A percentile compares a stretch with the other conserved stretches of the same genome.
Conservation (phyloP, 2,329 filamentous ascomycete species). For the Stenocarpella maydis region DNA sequence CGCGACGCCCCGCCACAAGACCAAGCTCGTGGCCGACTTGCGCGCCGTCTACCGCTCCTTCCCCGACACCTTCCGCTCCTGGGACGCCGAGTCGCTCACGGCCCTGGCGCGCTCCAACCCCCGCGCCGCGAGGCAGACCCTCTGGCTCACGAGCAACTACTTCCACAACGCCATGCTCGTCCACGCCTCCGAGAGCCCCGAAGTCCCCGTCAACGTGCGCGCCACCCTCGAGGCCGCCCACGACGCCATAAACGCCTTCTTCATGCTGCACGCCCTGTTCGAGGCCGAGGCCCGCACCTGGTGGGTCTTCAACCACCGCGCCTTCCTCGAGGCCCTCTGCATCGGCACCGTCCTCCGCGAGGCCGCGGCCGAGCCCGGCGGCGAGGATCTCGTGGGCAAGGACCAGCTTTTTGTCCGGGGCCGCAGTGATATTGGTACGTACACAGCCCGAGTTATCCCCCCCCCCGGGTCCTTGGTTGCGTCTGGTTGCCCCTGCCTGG, state of each 20-base stretch:
- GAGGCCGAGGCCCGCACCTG: constrained; percentile 78
- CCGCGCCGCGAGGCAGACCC: constrained; percentile 74
- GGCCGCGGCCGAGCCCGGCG: constrained; percentile 54
- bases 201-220: constrained; percentile 71
- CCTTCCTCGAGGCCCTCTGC: constrained; percentile 78
- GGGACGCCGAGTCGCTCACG: constrained; percentile 68
- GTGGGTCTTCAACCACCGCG: constrained; percentile 86
- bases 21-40: constrained; percentile 74
- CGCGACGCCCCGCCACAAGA: constrained; percentile 72
- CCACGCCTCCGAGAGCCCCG: constrained; percentile 73
- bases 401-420: constrained; percentile 69
- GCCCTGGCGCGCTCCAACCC: constrained; percentile 66
- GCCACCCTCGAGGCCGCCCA: constrained; percentile 79
- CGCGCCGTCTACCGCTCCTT: constrained; percentile 77
- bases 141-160: constrained; percentile 84
- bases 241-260: constrained; percentile 77
- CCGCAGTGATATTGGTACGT: constrained; percentile 67
- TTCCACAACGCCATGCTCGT: constrained; percentile 85
- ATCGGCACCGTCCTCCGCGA: constrained; percentile 69
- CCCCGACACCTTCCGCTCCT: constrained; percentile 73
- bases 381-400: constrained; percentile 54
- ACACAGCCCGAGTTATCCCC: not conserved
- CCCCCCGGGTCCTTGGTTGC: not conserved
- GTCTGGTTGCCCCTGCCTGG: not conserved
- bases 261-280: constrained; percentile 74